Conservation (phyloP, 371 early-diverging fungal genomes). For the Mortierella sp. region DNA sequence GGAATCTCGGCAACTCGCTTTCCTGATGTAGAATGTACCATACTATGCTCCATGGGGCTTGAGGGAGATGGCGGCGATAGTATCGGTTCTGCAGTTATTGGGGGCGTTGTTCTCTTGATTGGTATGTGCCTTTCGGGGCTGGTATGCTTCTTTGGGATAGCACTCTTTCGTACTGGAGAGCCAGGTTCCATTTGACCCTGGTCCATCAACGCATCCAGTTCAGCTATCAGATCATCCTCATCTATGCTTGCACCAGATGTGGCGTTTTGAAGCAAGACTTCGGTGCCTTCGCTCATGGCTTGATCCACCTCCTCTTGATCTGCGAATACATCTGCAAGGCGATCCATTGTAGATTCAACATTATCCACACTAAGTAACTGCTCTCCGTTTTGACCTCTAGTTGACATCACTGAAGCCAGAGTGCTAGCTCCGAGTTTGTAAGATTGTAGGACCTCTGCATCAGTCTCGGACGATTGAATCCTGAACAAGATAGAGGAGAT, state of each 20-base stretch:
- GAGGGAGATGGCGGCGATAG: slow-evolving; percentile 10
- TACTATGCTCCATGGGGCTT: background rate
- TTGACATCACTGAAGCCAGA: slow-evolving; percentile 39
- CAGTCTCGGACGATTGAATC: slow-evolving; percentile 50
- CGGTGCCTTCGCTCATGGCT: slow-evolving; percentile 36
- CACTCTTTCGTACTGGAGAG: background rate
- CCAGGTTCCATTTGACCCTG: background rate
- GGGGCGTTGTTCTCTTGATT: slow-evolving; percentile 19
- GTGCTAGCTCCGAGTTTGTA: slow-evolving; percentile 44
- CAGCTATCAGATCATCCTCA: slow-evolving; percentile 43
- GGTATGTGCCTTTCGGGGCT: slow-evolving; percentile 10
- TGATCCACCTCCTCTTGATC: slow-evolving; percentile 52
- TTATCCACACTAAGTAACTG: slow-evolving; percentile 25
- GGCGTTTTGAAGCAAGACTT: slow-evolving; percentile 14
- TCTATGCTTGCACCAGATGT: slow-evolving; percentile 20
- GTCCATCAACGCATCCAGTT: slow-evolving; percentile 36
- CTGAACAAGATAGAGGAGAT: slow-evolving; percentile 42
- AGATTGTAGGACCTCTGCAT: slow-evolving; percentile 43
- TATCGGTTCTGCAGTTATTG: slow-evolving; percentile 14
- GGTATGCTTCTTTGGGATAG: slow-evolving; percentile 3
- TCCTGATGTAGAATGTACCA: slow-evolving; percentile 16
- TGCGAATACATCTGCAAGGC: slow-evolving; percentile 45
- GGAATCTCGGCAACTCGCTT: slow-evolving; percentile 52
- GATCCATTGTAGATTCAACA: slow-evolving; percentile 49
- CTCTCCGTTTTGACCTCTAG: slow-evolving; percentile 29